phyloP scores from a whole-genome alignment of 2,329 filamentous ascomycete genomes.

The Cordyceps pruinosa region DNA sequence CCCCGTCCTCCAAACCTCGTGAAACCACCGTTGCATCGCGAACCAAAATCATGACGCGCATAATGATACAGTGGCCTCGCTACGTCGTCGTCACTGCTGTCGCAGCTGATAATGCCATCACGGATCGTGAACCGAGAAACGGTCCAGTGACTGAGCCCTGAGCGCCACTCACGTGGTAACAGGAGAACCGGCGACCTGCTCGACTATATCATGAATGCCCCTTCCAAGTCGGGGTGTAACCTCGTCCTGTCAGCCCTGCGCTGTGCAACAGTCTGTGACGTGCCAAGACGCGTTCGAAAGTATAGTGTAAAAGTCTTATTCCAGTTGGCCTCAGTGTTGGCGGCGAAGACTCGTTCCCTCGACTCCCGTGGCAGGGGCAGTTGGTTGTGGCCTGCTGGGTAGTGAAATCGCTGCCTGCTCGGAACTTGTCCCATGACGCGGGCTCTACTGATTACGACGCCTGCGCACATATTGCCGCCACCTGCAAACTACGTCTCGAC shows the following conservation, averaged over 20 bases:
- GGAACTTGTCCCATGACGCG: neutral
- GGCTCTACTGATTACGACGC: neutral
- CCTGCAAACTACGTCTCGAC: neutral
- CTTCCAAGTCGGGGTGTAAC: neutral
- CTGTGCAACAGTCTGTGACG: neutral
- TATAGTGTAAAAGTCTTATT: neutral
- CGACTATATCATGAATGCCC: neutral
- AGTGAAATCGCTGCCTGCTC: neutral
- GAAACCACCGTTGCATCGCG: neutral
- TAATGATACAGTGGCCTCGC: neutral
- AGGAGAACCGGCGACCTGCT: neutral
- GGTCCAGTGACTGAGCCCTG: conserved; percentile 8
- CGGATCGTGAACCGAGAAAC: neutral
- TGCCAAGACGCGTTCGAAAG: neutral
- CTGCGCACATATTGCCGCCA: neutral
- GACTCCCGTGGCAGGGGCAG: neutral
- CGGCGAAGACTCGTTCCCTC: neutral
- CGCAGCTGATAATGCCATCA: conserved; percentile 3
- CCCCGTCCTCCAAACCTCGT: neutral
- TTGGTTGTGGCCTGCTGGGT: too few relatives aligned
- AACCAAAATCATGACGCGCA: conserved; percentile 4
- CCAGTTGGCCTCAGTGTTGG: neutral
- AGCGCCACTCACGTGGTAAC: conserved; percentile 10
- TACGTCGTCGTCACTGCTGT: neutral
- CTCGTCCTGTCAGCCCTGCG: neutral